Conservation (phyloP, 1,139 yeast species). For the Yamadazyma conglobata region DNA sequence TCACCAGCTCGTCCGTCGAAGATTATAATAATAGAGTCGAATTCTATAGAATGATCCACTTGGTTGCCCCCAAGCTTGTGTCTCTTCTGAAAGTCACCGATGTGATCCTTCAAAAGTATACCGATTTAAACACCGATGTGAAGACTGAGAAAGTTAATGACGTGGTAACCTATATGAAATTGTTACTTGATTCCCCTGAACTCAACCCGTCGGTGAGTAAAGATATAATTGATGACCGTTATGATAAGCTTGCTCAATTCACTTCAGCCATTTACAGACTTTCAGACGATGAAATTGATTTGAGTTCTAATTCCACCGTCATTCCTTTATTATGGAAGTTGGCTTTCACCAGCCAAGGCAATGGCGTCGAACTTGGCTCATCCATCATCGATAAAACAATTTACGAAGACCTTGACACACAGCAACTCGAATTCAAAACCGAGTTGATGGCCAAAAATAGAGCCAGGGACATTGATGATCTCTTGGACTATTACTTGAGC, state of each 20-base stretch:
- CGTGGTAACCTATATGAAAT: slow-evolving; percentile 27
- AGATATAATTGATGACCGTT: slow-evolving; percentile 13
- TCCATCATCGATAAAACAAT: slow-evolving; percentile 24
- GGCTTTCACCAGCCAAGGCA: slow-evolving; percentile 15
- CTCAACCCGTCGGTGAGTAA: slow-evolving; percentile 11
- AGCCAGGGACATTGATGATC: slow-evolving; percentile 28
- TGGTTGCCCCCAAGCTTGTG: slow-evolving; percentile 29
- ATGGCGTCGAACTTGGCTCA: slow-evolving; percentile 22
- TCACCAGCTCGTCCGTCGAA: slow-evolving; percentile 17
- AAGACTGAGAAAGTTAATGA: slow-evolving; percentile 23
- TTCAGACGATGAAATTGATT: slow-evolving; percentile 21
- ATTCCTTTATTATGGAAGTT: slow-evolving; percentile 38
- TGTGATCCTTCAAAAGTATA: slow-evolving; percentile 27
- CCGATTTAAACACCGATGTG: slow-evolving; percentile 13
- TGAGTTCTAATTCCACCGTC: slow-evolving; percentile 26
- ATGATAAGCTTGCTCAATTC: slow-evolving; percentile 26
- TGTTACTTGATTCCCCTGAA: slow-evolving; percentile 34
- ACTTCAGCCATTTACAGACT: slow-evolving; percentile 26
- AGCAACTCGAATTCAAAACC: slow-evolving; percentile 4
- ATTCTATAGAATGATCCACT: slow-evolving; percentile 37
- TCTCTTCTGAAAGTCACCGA: slow-evolving; percentile 23
- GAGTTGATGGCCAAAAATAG: slow-evolving; percentile 23
- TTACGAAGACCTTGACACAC: slow-evolving; percentile 12
- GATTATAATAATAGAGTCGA: slow-evolving; percentile 35
- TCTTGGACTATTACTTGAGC: slow-evolving; percentile 22